Evolutionary conservation across 371 early-diverging fungal species (phyloP), one percentile per base, ranked within the genome.

Genomic region (Apophysomyces variabilis): DNA sequence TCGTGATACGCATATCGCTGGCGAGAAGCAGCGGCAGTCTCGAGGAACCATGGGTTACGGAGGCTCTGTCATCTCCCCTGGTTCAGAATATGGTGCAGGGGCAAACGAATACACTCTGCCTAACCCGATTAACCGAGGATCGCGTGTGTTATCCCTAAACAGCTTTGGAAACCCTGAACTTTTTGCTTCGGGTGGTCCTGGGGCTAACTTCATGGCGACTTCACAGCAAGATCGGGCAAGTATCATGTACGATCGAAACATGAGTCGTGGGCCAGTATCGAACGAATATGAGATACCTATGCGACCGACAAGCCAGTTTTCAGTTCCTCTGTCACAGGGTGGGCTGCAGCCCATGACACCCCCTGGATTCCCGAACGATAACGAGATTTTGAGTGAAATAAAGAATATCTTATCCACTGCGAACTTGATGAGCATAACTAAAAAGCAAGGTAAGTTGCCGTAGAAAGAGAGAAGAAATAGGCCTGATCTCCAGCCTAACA

Each of bases 301-400:
- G 58, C 41, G 41, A 35, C 61, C 65, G 36, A 60, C 62, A 39
- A 72, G 66, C 36, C 68, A 67, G 46, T 60, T 68, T 21, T 68
- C 72, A 32, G 60, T 68, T 36, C 64, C 65, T 8, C 35, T 65
- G 54, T 64, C 65, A 14, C 66, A 66, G 56, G 66, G 56, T 7
- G 56, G 44, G 41, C 16, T 66, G 21, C 61, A 61, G 4, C 69
- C 69, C 6, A 72, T 72, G 69, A 61, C 65, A 14, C 71, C 74
- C n/a, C 61, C 68, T 44, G 83, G 79, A n/a, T 79, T 85, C 58
- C 93, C 94, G 13, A 82, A 86, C 4, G 93, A 96, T 58, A 91
- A 92, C 54, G 90, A 92, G 71, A 85, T 97, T 58, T 71, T 93
- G 6, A 71, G 70, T 57, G 92, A 93, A 79, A 90, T 95, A 63